phyloP scores from a whole-genome alignment of 495 filamentous ascomycete species.

The Oidiodendron maius region DNA sequence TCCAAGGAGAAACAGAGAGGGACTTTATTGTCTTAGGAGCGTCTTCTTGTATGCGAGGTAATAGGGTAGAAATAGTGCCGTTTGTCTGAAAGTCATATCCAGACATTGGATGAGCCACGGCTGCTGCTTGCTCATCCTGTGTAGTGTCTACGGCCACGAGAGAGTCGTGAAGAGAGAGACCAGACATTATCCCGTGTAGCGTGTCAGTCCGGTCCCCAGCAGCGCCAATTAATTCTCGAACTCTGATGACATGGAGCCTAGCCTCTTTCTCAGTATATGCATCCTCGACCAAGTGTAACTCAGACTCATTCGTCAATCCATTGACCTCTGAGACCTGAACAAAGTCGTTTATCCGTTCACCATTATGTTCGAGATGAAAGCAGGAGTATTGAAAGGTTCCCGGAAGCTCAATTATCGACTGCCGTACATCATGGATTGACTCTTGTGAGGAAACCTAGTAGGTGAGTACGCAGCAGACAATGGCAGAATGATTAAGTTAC shows the following conservation, averaged over 20 bases:
- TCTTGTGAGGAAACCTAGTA: constrained; percentile 85
- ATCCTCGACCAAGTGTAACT: constrained; percentile 81
- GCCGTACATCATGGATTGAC: constrained; percentile 94
- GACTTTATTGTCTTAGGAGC: constrained; percentile 85
- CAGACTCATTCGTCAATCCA: constrained; percentile 66
- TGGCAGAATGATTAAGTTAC: constrained; percentile 37
- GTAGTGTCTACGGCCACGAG: constrained; percentile 45
- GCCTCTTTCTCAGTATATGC: constrained; percentile 99
- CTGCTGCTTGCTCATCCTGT: constrained; percentile 28
- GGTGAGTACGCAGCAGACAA: constrained; percentile 4
- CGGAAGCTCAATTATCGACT: constrained; percentile 93
- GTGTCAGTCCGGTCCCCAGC: constrained; percentile 82
- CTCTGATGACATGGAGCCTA: constrained; percentile 83
- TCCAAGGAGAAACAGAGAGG: constrained; percentile 87
- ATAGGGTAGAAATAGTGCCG: constrained; percentile 60
- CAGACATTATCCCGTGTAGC: constrained; percentile 82
- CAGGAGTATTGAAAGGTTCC: constrained; percentile 94
- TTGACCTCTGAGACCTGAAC: constrained; percentile 86
- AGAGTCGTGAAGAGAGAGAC: constrained; percentile 78
- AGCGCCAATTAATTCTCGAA: constrained; percentile 88
- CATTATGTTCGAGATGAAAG: constrained; percentile 91
- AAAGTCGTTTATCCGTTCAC: constrained; percentile 87
- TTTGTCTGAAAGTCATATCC: constrained; percentile 71
- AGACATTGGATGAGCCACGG: constrained; percentile 49
- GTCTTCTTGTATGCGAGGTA: constrained; percentile 56